Evolutionary conservation across 768 basidiomycete species (phyloP).

Genomic region (Sistotremastrum suecicum): DNA sequence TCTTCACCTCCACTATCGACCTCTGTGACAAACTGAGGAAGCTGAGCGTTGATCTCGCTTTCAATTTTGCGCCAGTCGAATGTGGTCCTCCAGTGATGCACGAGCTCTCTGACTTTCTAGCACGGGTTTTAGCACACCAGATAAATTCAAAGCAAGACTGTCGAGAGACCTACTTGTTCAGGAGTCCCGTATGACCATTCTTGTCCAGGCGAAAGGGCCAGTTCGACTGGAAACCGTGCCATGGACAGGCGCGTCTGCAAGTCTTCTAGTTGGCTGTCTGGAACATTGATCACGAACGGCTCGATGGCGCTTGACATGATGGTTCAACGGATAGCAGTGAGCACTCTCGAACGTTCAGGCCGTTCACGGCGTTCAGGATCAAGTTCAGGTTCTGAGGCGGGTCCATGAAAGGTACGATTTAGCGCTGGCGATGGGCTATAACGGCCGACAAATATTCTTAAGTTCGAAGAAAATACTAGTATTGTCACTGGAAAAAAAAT

Average conservation of each 20-base stretch:
- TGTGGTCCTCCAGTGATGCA: not conserved
- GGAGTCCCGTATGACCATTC: not conserved
- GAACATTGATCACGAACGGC: not conserved
- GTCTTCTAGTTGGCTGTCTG: not conserved
- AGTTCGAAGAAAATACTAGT: too few species aligned
- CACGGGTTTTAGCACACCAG: too few species aligned
- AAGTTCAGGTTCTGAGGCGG: too few species aligned
- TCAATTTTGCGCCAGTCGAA: constrained; percentile 5
- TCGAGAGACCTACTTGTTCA: not conserved
- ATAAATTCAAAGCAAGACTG: not conserved
- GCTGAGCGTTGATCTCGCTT: constrained; percentile 1
- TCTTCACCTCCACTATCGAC: not conserved
- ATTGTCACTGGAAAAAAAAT: too few species aligned
- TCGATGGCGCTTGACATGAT: not conserved
- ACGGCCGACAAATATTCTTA: too few species aligned
- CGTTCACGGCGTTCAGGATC: too few species aligned
- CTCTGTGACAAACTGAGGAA: not conserved
- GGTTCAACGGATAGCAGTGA: too few species aligned
- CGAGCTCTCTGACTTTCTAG: too few species aligned
- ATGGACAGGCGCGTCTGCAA: not conserved
- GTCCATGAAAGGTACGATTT: too few species aligned
- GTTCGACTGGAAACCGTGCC: not conserved
- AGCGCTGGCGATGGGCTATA: too few species aligned
- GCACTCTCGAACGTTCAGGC: too few species aligned
- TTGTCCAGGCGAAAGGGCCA: not conserved